Conservation (phyloP, 2,329 filamentous ascomycete genomes). For the Paracorniculantispora psalliotae region DNA sequence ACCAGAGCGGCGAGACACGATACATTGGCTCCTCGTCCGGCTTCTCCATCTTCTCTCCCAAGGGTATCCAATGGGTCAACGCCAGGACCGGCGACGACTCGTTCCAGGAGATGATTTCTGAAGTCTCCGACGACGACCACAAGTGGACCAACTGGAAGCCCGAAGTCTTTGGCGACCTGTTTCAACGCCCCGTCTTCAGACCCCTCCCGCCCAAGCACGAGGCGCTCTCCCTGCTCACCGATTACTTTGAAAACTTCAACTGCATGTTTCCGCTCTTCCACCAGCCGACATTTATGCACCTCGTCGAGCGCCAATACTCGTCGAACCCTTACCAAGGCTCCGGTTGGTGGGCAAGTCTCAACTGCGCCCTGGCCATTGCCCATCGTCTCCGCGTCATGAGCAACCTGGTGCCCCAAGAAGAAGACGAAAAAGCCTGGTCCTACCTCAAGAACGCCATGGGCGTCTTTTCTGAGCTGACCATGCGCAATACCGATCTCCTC, state of each 20-base stretch:
- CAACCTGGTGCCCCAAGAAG: conserved; percentile 82
- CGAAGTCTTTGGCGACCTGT: conserved; percentile 92
- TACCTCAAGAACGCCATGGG: conserved; percentile 96
- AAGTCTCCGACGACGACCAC: conserved; percentile 85
- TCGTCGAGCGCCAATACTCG: conserved; percentile 92
- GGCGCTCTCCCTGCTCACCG: conserved; percentile 78
- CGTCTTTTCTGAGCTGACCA: conserved; percentile 84
- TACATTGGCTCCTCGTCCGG: conserved; percentile 97
- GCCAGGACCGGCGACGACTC: conserved; percentile 94
- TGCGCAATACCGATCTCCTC: conserved; percentile 91
- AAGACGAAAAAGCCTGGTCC: conserved; percentile 91
- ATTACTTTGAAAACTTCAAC: conserved; percentile 98
- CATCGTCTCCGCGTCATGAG: conserved; percentile 93
- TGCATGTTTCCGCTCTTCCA: conserved; percentile 98
- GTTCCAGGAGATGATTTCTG: conserved; percentile 91
- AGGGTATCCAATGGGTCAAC: conserved; percentile 98
- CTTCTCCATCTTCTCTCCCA: conserved; percentile 97
- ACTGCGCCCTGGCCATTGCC: conserved; percentile 88
- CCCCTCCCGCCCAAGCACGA: conserved; percentile 81
- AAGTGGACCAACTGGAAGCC: conserved; percentile 98
- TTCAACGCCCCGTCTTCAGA: conserved; percentile 77
- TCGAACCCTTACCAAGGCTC: conserved; percentile 88
- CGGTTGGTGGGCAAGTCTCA: conserved; percentile 97
- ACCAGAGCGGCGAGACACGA: conserved; percentile 87
- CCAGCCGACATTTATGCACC: conserved; percentile 96